These are phyloP conservation scores for Irpex sp. DNA, from an alignment of 1,284 basidiomycete genomes.

Conservation along the genomic window DNA sequence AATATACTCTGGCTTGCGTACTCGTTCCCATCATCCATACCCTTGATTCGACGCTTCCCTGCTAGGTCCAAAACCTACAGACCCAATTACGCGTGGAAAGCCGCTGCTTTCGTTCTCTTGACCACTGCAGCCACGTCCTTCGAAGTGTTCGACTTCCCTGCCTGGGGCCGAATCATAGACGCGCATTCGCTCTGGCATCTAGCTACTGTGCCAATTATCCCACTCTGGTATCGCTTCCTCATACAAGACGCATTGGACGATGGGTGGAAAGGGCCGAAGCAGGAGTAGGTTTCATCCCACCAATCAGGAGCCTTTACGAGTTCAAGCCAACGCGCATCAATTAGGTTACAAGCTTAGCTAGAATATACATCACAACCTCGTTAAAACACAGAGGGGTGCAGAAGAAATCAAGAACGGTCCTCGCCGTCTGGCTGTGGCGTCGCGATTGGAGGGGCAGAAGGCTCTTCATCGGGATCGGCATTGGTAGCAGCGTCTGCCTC, in stretches of 20 bases:
- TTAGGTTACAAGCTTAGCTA: slow-evolving; percentile 1
- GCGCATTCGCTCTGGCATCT: slow-evolving; percentile 96
- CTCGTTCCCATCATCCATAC: slow-evolving; percentile 51
- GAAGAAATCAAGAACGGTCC: background rate
- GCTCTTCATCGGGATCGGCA: background rate
- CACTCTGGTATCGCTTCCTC: slow-evolving; percentile 84
- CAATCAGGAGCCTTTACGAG: background rate
- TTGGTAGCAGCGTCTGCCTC: slow-evolving; percentile 2
- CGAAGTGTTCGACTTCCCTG: slow-evolving; percentile 93
- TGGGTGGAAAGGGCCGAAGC: slow-evolving; percentile 30
- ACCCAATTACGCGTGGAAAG: slow-evolving; percentile 50
- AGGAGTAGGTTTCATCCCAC: slow-evolving; percentile 7
- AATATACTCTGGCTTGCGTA: slow-evolving; percentile 86
- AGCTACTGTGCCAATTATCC: slow-evolving; percentile 77
- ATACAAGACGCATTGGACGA: slow-evolving; percentile 63
- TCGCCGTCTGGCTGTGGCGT: background rate
- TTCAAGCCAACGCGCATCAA: background rate
- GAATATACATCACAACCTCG: background rate
- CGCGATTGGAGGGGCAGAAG: background rate
- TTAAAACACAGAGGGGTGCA: background rate
- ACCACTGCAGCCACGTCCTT: slow-evolving; percentile 79
- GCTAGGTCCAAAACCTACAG: slow-evolving; percentile 48
- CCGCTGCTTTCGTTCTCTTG: slow-evolving; percentile 60
- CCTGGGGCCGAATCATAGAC: slow-evolving; percentile 75
- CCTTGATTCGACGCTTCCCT: slow-evolving; percentile 52